phyloP scores from a whole-genome alignment of 106 monocot genomes.

The Xerophyta viscosa region DNA sequence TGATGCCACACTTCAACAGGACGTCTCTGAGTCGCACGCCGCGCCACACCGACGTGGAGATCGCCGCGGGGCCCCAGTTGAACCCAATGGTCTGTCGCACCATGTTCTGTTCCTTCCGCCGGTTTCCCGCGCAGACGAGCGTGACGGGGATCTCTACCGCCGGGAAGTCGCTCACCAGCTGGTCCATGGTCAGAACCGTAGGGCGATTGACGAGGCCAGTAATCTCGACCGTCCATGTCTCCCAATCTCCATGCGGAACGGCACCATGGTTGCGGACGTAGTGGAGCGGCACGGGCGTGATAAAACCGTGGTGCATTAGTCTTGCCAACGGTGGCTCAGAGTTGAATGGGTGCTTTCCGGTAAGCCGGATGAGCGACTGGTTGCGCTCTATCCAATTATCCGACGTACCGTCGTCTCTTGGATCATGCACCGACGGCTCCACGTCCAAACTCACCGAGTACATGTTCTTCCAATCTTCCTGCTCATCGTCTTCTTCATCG shows the following conservation, averaged over 20 bases:
- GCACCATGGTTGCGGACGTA: conserved; percentile 96
- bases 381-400: conserved; percentile 71
- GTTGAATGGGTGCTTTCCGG: conserved; percentile 96
- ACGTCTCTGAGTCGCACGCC: conserved; percentile 70
- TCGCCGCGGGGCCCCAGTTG: conserved; percentile 78
- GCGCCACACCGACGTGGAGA: conserved; percentile 84
- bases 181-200: conserved; percentile 47
- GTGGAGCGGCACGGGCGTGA: conserved; percentile 78
- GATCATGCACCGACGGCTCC: conserved; percentile 38
- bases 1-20: conserved; percentile 48
- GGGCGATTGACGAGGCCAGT: conserved; percentile 53
- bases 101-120: conserved; percentile 98
- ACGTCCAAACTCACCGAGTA: conserved; percentile 7
- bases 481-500: conserved; percentile 14
- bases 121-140: conserved; percentile 89
- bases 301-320: conserved; percentile 86
- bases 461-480: conserved; percentile 12
- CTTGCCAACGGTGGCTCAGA: conserved; percentile 60
- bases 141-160: conserved; percentile 76
- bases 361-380: conserved; percentile 79
- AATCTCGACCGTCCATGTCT: conserved; percentile 62
- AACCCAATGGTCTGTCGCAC: conserved; percentile 72
- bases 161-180: conserved; percentile 37
- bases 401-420: conserved; percentile 60
- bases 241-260: conserved; percentile 55